Percentiles rank a stretch among this genome's conserved stretches.
These are phyloP conservation scores for Colletotrichum cordylinicola DNA, from an alignment of 2,329 filamentous ascomycete species.

Conservation along the genomic window DNA sequence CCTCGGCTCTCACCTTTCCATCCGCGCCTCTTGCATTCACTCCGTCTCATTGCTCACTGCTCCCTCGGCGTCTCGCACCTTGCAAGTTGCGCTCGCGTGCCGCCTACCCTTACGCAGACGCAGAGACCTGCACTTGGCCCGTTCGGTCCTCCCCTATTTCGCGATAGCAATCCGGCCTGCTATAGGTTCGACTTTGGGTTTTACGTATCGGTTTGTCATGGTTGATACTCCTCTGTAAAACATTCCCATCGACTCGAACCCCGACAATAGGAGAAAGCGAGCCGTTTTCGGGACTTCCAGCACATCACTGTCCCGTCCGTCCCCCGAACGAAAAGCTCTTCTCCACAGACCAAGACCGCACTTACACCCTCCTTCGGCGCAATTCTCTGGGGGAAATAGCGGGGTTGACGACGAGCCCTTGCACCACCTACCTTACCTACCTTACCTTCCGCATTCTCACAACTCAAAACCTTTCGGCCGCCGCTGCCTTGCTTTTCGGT, in stretches of 20 bases:
- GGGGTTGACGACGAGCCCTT: slow-evolving; percentile 21
- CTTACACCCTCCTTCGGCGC: slow-evolving; percentile 20
- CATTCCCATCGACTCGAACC: slow-evolving; percentile 9
- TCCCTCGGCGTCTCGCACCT: not conserved
- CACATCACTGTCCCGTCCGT: not conserved
- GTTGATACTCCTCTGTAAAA: slow-evolving; percentile 8
- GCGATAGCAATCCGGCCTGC: slow-evolving; percentile 15
- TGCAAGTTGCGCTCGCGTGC: not conserved
- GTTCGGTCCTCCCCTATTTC: slow-evolving; percentile 17
- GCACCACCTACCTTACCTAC: not conserved
- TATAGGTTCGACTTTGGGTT: slow-evolving; percentile 7
- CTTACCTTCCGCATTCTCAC: not conserved
- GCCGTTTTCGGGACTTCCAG: slow-evolving; percentile 15
- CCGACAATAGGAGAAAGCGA: not conserved
- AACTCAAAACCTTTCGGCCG: not conserved
- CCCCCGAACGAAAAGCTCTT: not conserved
- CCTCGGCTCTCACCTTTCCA: not conserved
- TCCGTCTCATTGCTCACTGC: not conserved
- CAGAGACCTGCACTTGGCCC: slow-evolving; percentile 18
- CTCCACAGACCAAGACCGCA: slow-evolving; percentile 16
- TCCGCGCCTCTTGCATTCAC: not conserved
- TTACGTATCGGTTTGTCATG: slow-evolving; percentile 20
- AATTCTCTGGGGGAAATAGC: slow-evolving; percentile 22
- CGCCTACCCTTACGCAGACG: not conserved
- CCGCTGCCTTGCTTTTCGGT: not conserved